Evolutionary conservation across 768 basidiomycete genomes (phyloP), one percentile per base, ranked within the genome.

Genomic region (Russula sp.): DNA sequence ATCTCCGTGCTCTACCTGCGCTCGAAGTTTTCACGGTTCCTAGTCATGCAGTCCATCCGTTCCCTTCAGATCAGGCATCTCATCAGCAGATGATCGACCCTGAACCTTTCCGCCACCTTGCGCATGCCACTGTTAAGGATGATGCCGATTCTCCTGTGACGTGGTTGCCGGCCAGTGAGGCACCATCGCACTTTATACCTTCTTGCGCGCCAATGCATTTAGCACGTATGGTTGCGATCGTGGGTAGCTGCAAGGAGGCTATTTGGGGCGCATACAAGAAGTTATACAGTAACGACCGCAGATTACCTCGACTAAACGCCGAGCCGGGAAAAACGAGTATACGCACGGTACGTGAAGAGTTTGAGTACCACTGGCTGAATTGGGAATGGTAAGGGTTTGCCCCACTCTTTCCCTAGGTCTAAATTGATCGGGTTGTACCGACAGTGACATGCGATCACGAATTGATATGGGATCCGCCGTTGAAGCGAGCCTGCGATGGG

Each of bases 381-480:
- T 91, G 89, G 89, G 79, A 84, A 73, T 80, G 78, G 89, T 90
- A 53, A 70, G 11, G 14, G 4, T 32, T 54, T 50, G 66, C 6
- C 40, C 11, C 35, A 18, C 3, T 22, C 6, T 6, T 35, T 44
- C n/a, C 16, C 42, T 2, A 8, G 34, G 18, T 6, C 39, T 37
- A 37, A 20, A 44, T 57, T 59, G 27, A 62, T 55, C 27, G 42
- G 0, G 44, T 31, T 48, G 27, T 35, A 16, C 63, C 5, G 37
- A 22, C 62, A 91, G 89, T 66, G 89, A 91, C 65, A 91, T 91
- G 89, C 76, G 76, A 47, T 86, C 88, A 68, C 85, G 88, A 13
- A 84, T 87, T 49, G 78, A 79, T 53, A 81, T 89, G 76, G 81
- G 84, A 42, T 75, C 75, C 16, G 74, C 75, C 53, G 74, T 88